phyloP scores from a whole-genome alignment of 495 filamentous ascomycete species.

The Annulohypoxylon stygium region DNA sequence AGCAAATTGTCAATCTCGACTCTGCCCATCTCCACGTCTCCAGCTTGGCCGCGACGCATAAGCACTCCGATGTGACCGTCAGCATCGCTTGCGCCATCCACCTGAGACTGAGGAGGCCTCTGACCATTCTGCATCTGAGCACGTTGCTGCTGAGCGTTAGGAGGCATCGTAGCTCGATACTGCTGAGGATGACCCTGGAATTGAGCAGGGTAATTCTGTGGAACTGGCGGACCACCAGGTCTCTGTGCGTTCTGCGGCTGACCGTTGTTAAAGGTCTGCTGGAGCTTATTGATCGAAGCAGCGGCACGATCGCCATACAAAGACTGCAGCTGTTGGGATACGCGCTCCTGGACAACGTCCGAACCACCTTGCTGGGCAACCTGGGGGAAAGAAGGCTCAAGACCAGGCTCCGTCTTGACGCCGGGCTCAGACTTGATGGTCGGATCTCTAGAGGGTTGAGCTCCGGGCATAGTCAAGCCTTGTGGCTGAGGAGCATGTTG shows the following conservation, averaged over 20 bases:
- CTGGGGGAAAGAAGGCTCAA: conserved; percentile 44
- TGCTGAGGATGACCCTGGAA: conserved; percentile 61
- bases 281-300: conserved; percentile 75
- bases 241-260: conserved; percentile 48
- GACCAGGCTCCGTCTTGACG: conserved; percentile 55
- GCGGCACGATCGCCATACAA: conserved; percentile 80
- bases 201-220: conserved; percentile 48
- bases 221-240: conserved; percentile 44
- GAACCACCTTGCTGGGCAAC: conserved; percentile 62
- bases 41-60: conserved; percentile 58
- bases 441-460: conserved; percentile 56
- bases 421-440: conserved; percentile 79
- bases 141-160: conserved; percentile 54
- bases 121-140: conserved; percentile 57
- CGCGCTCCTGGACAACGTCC: conserved; percentile 70
- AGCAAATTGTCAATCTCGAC: conserved; percentile 72
- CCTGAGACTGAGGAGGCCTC: conserved; percentile 66
- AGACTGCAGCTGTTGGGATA: conserved; percentile 67
- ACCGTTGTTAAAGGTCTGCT: conserved; percentile 55
- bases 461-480: conserved; percentile 51
- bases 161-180: conserved; percentile 60
- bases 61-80: conserved; percentile 69
- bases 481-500: conserved; percentile 53
- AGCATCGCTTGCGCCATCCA: conserved; percentile 76
- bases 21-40: conserved; percentile 61